Base-by-base conservation (phyloP, 441 rosid species). In the Euphorbia schlechtendalii region DNA sequence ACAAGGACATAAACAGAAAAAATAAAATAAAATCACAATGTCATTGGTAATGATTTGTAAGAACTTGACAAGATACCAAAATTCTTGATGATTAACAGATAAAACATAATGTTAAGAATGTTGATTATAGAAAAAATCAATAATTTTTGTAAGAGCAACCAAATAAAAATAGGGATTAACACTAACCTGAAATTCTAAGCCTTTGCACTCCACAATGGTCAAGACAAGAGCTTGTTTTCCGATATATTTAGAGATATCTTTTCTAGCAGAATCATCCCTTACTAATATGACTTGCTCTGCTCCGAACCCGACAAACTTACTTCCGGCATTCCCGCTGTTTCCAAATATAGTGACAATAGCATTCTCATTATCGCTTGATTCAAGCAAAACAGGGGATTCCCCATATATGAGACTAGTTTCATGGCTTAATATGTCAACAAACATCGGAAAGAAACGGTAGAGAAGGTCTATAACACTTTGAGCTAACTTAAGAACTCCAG, bases 281-380 rank as follows among this genome's bases (percentile, higher is more conserved):
- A 84, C 87, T 57, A 84, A 41, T 55, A 86, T 81, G 1, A 86
- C 87, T 63, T 82, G 87, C 51, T 82, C 80, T 5, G 84, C 83
- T 63, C 87, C 84, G 34, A 81, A 78, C 1, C 86, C 87, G n/a
- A 72, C 83, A 38, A 77, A 61, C 24, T 45, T 64, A 15, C 72
- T 63, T 27, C 57, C 52, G 0, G n/a, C 32, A 59, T 58, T 68
- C 18, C 67, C 66, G 59, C 25, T 66, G 57, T 74, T 72, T 24
- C 83, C 80, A 46, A 84, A 84, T 17, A 82, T 71, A 20, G 75
- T 76, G 8, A 65, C 34, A 14, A 81, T 51, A 3, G 77, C 81
- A 56, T 81, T 82, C 24, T 75, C 78, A 27, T 74, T 70, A 10
- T 69, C 58, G 20, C 70, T 71, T 7, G 74, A 59, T 59, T 75